Base-by-base conservation (phyloP, 805 yeast species). In the Metschnikowia cerradonensis region DNA sequence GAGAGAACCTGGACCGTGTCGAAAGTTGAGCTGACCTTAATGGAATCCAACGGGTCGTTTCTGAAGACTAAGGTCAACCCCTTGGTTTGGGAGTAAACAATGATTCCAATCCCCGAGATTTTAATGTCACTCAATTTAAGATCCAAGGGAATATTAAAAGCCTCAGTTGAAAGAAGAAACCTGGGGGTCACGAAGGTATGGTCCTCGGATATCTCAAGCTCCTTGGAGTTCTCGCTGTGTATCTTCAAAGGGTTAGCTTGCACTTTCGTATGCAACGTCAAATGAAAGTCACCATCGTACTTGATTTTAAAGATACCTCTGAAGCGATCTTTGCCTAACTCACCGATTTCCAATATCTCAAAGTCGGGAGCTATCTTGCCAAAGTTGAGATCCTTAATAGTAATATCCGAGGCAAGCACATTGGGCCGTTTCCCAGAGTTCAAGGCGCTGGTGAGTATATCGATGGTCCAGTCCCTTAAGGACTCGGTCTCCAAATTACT, bases 31-130 rank as follows among this genome's bases (percentile, higher is more conserved):
- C 84, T 81, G 13, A 90, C 95, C 59, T 82, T 83, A 54, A 90
- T 89, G 19, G 84, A 79, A 58, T 89, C 96, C 50, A 90, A 73
- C 0, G 96, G 96, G 66, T 90, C 96, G 66, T 90, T 90, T 59
- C 91, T 79, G 70, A 90, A 90, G 31, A 90, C 96, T 38, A 90
- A 71, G 0, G 96, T 90, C 50, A 90, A 75, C 1, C 96, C 96
- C 61, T 88, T 88, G 3, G 86, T 76, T 60, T 87, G 84, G 30
- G 86, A 81, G 64, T 87, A 90, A 3, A 90, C 96, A 54, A 89
- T 82, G 48, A 90, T 86, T 22, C 91, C 90, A 52, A 90, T 90
- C 1, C 96, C 94, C 50, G 84, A 80, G 47, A 90, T 74, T 58
- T 78, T 77, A 54, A 90, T 84, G 50, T 86, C 84, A 38, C 90